phyloP scores from a whole-genome alignment of 2,329 filamentous ascomycete species.

The Talaromyces sp. region DNA sequence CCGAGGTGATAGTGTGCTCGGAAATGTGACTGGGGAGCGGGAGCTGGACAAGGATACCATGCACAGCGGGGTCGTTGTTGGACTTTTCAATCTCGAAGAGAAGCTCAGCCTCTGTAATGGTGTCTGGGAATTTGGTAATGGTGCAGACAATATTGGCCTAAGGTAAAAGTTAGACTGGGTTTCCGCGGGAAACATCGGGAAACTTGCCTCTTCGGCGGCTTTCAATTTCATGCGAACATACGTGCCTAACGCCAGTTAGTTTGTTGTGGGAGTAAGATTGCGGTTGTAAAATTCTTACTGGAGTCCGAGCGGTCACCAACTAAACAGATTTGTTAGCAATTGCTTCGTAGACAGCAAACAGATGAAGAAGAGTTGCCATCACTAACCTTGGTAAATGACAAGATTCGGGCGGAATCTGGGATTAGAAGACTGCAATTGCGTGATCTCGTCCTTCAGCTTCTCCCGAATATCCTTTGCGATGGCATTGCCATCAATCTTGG shows the following conservation, averaged over 20 bases:
- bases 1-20: slow-evolving; percentile 84
- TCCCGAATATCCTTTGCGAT: slow-evolving; percentile 90
- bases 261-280: slow-evolving; percentile 13
- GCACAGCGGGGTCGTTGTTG: slow-evolving; percentile 80
- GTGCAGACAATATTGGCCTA: slow-evolving; percentile 90
- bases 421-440: slow-evolving; percentile 72
- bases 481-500: slow-evolving; percentile 91
- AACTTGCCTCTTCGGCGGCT: slow-evolving; percentile 77
- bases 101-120: slow-evolving; percentile 77
- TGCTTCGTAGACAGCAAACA: not conserved
- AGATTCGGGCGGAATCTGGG: slow-evolving; percentile 83
- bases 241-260: slow-evolving; percentile 56
- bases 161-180: not conserved
- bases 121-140: slow-evolving; percentile 74
- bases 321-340: slow-evolving; percentile 28
- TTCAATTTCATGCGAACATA: slow-evolving; percentile 99
- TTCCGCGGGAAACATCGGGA: slow-evolving; percentile 5
- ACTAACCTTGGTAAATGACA: slow-evolving; percentile 87
- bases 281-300: slow-evolving; percentile 50
- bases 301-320: slow-evolving; percentile 93
- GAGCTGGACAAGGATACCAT: slow-evolving; percentile 91
- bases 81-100: slow-evolving; percentile 72
- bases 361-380: not conserved
- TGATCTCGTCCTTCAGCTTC: slow-evolving; percentile 72
- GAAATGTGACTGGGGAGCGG: slow-evolving; percentile 85